Base-by-base conservation (phyloP, 768 basidiomycete genomes). In the Psilocybe tampanensis region DNA sequence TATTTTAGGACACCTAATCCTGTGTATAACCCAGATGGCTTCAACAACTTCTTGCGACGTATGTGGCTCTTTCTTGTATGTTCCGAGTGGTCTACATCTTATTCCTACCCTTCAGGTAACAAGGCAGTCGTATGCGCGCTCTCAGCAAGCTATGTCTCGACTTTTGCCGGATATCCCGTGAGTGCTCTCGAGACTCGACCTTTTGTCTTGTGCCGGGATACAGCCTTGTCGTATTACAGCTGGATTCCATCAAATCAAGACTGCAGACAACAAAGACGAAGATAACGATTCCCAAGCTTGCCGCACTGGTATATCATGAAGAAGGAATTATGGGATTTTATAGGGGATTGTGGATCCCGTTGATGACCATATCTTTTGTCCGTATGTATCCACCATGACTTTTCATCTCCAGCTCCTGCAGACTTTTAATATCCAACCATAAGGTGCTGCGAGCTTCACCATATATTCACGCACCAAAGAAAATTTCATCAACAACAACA, bases 281-380 rank as follows among this genome's bases (percentile, higher is more conserved):
- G 52, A 83, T 91, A 62, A 84, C 90, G 8, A 86, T 96, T 52
- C 85, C 86, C 23, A 81, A 78, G 66, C 83, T 92, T 60, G 86
- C 92, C 55, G 74, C 78, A 23, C 74, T 87, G 62, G 87, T 94
- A 23, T 92, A 91, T 72, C 82, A 83, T 26, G 92, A 94, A 66
- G 90, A 94, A 74, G 89, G 94, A n/a, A 72, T 93, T 32, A 81
- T 82, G 62, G 95, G 96, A 52, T 98, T 94, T 74, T 96, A 92
- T 72, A 83, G 94, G 55, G 93, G 93, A 55, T 68, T 95, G 49
- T 92, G 91, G 86, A 91, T 98, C 64, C 95, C 96, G 45, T 83
- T 98, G 54, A 80, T 94, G 73, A 96, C 95, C 8, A 98, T 98
- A 64, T 94, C 95, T 5, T 94, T 96, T 70, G 95, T 98, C 71